Percentiles rank a stretch among this genome's conserved stretches.
These are phyloP conservation scores for Coemansia umbellata DNA, from an alignment of 192 early-diverging fungal species.

Conservation along the genomic window DNA sequence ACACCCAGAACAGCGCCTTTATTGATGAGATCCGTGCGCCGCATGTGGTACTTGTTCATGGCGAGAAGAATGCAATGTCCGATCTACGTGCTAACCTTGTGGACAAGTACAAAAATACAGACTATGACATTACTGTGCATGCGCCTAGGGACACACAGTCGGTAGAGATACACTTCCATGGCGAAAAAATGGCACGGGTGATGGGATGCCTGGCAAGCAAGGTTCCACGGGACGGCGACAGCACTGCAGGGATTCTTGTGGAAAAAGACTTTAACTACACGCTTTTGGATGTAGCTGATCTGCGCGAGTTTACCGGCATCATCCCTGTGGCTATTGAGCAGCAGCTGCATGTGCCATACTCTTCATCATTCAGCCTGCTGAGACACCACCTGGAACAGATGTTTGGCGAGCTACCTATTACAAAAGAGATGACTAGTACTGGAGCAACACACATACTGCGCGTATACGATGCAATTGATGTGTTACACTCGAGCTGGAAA, in stretches of 20 bases:
- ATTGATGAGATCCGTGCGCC: slow-evolving; percentile 92
- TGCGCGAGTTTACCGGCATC: slow-evolving; percentile 80
- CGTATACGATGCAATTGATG: slow-evolving; percentile 73
- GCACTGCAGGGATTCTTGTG: slow-evolving; percentile 77
- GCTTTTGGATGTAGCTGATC: slow-evolving; percentile 75
- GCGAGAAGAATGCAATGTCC: slow-evolving; percentile 92
- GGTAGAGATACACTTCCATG: slow-evolving; percentile 87
- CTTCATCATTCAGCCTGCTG: slow-evolving; percentile 73
- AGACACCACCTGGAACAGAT: slow-evolving; percentile 90
- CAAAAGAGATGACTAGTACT: slow-evolving; percentile 15
- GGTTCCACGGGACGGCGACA: slow-evolving; percentile 64
- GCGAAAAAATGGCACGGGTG: slow-evolving; percentile 92
- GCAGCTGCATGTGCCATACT: slow-evolving; percentile 69
- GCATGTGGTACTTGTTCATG: slow-evolving; percentile 92
- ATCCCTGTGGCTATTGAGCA: slow-evolving; percentile 73
- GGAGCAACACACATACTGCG: slow-evolving; percentile 35
- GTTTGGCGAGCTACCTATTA: slow-evolving; percentile 68
- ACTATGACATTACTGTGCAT: slow-evolving; percentile 76
- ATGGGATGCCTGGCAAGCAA: slow-evolving; percentile 73
- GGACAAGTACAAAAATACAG: slow-evolving; percentile 75
- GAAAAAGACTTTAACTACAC: slow-evolving; percentile 87
- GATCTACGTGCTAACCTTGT: slow-evolving; percentile 80
- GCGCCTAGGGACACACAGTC: slow-evolving; percentile 88
- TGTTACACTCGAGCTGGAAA: slow-evolving; percentile 58
- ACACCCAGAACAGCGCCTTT: slow-evolving; percentile 91